Conservation (phyloP, 2,329 filamentous ascomycete genomes). For the Setomelanomma holmii region DNA sequence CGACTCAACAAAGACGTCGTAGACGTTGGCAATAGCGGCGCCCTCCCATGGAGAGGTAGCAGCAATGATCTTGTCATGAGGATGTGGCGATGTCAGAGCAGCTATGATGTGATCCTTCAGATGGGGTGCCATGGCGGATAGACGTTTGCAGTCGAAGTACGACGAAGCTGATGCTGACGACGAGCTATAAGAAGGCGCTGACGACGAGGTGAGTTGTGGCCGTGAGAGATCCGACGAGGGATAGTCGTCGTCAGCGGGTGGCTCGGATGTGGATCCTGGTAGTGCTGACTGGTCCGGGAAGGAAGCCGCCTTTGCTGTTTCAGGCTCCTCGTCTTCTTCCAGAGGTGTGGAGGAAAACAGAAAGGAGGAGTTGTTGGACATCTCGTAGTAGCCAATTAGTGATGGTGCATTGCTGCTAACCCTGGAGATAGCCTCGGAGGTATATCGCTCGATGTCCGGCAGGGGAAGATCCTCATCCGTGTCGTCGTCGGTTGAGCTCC, state of each 20-base stretch:
- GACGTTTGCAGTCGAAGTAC: conserved; percentile 44
- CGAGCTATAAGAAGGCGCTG: conserved; percentile 41
- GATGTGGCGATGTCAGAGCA: conserved; percentile 35
- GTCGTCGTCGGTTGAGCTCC: conserved; percentile 47
- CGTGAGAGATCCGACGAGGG: conserved; percentile 33
- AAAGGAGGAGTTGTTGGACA: conserved; percentile 32
- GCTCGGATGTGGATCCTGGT: conserved; percentile 14
- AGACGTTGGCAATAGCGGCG: conserved; percentile 33
- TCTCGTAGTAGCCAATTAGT: conserved; percentile 41
- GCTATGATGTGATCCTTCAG: conserved; percentile 40
- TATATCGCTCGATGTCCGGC: conserved; percentile 15
- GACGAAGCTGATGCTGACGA: conserved; percentile 34
- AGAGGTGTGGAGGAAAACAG: conserved; percentile 41
- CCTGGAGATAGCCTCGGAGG: conserved; percentile 13
- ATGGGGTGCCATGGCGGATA: conserved; percentile 26
- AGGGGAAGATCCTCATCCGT: conserved; percentile 34
- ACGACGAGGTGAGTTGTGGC: conserved; percentile 39
- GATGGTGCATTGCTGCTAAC: conserved; percentile 36
- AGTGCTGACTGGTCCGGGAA: conserved; percentile 28
- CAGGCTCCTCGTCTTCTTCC: conserved; percentile 27
- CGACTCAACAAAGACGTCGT: conserved; percentile 42
- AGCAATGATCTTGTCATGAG: conserved; percentile 29
- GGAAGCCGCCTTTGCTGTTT: conserved; percentile 26
- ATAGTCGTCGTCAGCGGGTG: conserved; percentile 26
- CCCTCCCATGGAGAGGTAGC: conserved; percentile 46